phyloP scores from a whole-genome alignment of 345 rosid species.

The Citrus sp. region DNA sequence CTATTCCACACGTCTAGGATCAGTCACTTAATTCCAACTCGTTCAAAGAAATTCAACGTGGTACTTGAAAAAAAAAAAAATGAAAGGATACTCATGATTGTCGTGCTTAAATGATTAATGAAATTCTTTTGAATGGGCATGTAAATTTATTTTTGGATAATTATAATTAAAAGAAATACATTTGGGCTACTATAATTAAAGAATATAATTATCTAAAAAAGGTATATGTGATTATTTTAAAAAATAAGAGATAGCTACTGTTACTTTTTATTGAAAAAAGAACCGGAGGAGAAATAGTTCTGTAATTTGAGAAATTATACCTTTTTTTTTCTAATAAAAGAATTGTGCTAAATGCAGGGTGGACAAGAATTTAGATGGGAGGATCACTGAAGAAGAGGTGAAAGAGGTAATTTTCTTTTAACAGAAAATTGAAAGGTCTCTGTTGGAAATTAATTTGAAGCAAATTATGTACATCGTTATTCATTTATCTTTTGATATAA shows the following conservation, averaged over 20 bases:
- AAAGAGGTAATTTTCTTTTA: conserved; percentile 45
- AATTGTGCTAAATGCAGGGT: conserved; percentile 48
- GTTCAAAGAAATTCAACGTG: not conserved
- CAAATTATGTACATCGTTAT: not conserved
- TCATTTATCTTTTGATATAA: not conserved
- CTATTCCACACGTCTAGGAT: not conserved
- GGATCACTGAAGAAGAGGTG: conserved; percentile 73
- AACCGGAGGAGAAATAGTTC: not conserved
- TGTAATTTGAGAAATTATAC: not conserved
- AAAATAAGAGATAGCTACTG: too few relatives aligned
- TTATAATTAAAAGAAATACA: too few relatives aligned
- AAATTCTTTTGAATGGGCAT: too few relatives aligned
- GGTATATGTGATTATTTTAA: too few relatives aligned
- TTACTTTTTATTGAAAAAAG: too few relatives aligned
- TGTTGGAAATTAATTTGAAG: not conserved
- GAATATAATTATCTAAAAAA: too few relatives aligned
- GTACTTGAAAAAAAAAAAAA: not conserved
- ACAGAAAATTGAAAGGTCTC: not conserved
- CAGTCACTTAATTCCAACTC: not conserved
- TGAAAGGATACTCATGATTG: too few relatives aligned
- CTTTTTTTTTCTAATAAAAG: not conserved
- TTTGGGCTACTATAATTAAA: too few relatives aligned
- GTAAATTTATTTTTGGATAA: too few relatives aligned
- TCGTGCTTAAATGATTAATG: too few relatives aligned
- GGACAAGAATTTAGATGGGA: conserved; percentile 74